Evolutionary conservation across 1,284 basidiomycete species (phyloP).

Genomic region (Malassezia slooffiae): DNA sequence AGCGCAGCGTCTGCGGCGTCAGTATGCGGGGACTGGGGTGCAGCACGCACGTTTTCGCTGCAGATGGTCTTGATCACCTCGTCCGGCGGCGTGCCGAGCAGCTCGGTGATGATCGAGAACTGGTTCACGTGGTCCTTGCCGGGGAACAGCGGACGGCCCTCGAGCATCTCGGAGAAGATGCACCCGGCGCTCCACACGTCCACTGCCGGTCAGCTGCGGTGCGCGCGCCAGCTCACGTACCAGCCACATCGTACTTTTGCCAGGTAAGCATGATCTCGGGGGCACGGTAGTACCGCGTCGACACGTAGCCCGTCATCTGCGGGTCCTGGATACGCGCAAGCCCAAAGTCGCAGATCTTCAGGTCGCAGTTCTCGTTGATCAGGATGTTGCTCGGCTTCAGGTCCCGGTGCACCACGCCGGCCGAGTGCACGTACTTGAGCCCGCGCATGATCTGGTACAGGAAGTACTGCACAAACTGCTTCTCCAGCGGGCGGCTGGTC

Average conservation of each 20-base stretch:
- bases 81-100: constrained; percentile 93
- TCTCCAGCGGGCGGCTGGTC: constrained; percentile 90
- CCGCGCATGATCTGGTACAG: constrained; percentile 96
- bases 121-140: constrained; percentile 99
- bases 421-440: constrained; percentile 97
- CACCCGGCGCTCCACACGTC: constrained; percentile 99
- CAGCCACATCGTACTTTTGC: constrained; percentile 99
- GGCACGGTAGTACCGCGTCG: constrained; percentile 94
- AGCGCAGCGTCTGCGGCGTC: constrained; percentile 72
- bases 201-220: constrained; percentile 51
- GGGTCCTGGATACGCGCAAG: constrained; percentile 85
- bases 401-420: constrained; percentile 96
- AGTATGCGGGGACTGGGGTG: background rate
- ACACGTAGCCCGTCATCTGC: constrained; percentile 99
- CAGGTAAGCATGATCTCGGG: constrained; percentile 99
- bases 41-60: constrained; percentile 81
- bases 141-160: constrained; percentile 96
- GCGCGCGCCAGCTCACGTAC: constrained; percentile 9
- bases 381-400: constrained; percentile 97
- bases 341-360: constrained; percentile 99
- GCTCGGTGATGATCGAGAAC: constrained; percentile 98
- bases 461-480: constrained; percentile 99
- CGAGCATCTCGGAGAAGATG: constrained; percentile 99
- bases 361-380: constrained; percentile 98
- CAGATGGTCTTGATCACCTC: constrained; percentile 99